phyloP scores from a whole-genome alignment of 2,329 filamentous ascomycete genomes.

The Colletotrichum cordylinicola region DNA sequence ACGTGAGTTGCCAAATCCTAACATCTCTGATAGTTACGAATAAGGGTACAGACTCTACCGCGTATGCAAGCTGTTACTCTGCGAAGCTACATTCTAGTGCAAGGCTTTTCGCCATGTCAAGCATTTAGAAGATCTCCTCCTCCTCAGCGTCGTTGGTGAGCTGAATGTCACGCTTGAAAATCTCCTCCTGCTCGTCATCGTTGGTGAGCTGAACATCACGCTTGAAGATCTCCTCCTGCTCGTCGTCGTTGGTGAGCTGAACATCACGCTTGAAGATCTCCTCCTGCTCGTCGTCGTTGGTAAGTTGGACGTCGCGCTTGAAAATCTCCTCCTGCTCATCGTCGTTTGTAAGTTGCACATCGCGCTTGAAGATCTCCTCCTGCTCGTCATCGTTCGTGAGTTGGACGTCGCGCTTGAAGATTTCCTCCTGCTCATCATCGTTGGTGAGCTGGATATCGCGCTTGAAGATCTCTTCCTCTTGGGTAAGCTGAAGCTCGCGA shows the following conservation, averaged over 20 bases:
- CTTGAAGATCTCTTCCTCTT: background rate
- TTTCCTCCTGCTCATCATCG: background rate
- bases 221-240: background rate
- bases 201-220: background rate
- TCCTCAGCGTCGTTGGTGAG: background rate
- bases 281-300: background rate
- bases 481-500: background rate
- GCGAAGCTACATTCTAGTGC: background rate
- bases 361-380: background rate
- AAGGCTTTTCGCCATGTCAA: background rate
- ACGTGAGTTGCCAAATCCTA: background rate
- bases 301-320: background rate
- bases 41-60: background rate
- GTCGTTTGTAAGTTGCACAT: background rate
- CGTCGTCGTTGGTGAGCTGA: background rate
- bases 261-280: background rate
- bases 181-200: background rate
- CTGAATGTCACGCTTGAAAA: background rate
- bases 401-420: background rate
- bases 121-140: background rate
- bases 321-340: background rate
- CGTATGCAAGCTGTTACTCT: background rate
- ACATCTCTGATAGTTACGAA: background rate
- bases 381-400: background rate
- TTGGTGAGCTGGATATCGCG: background rate